Evolutionary conservation across 331 rosid species (phyloP), one percentile per base, ranked within the genome.

Genomic region (Pyracantha coccinea): DNA sequence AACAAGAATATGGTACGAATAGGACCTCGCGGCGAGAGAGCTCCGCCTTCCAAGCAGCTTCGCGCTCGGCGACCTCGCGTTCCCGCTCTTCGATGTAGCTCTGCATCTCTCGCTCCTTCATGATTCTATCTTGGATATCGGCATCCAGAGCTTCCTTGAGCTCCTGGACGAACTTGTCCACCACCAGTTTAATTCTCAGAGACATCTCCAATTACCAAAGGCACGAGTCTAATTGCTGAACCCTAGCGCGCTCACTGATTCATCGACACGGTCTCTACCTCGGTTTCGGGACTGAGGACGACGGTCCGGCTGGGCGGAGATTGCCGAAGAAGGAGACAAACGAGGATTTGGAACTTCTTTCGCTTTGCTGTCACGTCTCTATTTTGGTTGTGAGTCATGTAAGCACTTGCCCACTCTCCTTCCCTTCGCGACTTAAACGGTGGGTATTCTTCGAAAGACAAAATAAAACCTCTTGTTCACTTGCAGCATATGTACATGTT

Each of bases 31-130:
- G 96, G 73, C 98, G 98, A 70, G 98, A 91, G 81, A 93, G 98
- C 75, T 93, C 98, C 25, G 95, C 98, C 80, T 93, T 94, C 98
- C 98, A 94, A 75, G 98, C 98, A 71, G 98, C 93, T 84, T 93
- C 97, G 17, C 98, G 97, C 80, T 93, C 98, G 24, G 98, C 97
- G 63, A 91, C 98, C 77, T 94, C 98, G 7, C 97, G 98, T 79
- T 94, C 98, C 10, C 98, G 95, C 71, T 94, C 98, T 78, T 88
- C 83, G 38, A 94, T 94, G 68, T 94, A 94, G 80, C 97, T 94
- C 81, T 94, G 98, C 98, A 94, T 94, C 90, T 91, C 98, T 65
- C 97, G 87, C 65, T 91, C 97, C 87, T 91, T 94, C 98, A 91
- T 91, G 82, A 90, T 91, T 82, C 97, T 81, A 69, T 94, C 97